Evolutionary conservation across 192 early-diverging fungal genomes (phyloP).

Genomic region (Diversispora epigaea): DNA sequence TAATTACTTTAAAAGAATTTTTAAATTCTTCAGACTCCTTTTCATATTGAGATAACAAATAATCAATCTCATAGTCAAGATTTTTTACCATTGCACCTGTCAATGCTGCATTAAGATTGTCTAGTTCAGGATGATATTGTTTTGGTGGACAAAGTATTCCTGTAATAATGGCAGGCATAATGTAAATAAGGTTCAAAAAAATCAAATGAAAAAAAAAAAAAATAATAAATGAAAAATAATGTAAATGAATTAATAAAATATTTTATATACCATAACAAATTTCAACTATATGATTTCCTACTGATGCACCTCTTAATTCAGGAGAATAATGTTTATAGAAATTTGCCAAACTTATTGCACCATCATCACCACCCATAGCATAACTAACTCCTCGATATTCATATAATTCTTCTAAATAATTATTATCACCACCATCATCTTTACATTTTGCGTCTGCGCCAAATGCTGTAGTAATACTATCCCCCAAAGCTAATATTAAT

Average conservation of each 20-base stretch:
- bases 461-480: conserved; percentile 60
- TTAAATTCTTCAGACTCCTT: neutral
- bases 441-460: conserved; percentile 40
- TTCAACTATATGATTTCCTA: conserved; percentile 47
- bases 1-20: neutral
- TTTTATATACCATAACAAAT: conserved; percentile 50
- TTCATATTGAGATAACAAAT: conserved; percentile 42
- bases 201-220: neutral
- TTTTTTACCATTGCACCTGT: conserved; percentile 53
- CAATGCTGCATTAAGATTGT: conserved; percentile 53
- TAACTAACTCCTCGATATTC: conserved; percentile 57
- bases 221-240: too few relatives aligned
- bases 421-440: conserved; percentile 4
- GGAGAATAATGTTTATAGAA: conserved; percentile 46
- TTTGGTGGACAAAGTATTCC: conserved; percentile 5
- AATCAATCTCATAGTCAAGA: conserved; percentile 46
- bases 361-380: conserved; percentile 51
- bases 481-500: conserved; percentile 55
- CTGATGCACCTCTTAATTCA: conserved; percentile 40
- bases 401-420: conserved; percentile 3
- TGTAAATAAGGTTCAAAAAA: too few relatives aligned
- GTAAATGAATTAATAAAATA: too few relatives aligned
- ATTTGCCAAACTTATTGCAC: conserved; percentile 45
- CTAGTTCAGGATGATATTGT: conserved; percentile 10
- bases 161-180: neutral